Evolutionary conservation across 202 grass and related monocot species (phyloP), one percentile per base, ranked within the genome.

Genomic region (Zoysia matrella): DNA sequence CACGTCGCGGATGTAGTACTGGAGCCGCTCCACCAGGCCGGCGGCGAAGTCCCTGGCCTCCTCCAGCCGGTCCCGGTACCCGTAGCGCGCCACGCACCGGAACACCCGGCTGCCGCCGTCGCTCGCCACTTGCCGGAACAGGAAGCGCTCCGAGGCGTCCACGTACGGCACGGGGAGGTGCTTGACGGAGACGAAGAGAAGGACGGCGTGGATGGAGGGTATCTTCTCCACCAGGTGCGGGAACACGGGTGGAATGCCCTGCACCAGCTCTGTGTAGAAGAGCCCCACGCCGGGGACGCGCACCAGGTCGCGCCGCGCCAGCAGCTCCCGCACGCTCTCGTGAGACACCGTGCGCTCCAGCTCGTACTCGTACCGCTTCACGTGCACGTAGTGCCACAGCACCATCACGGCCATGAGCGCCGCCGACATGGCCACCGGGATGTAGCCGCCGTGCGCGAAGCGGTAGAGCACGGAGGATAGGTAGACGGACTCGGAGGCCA

Each of bases 311-410:
- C 54, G 39, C 0, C 71, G 61, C 8, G 51, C 68, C 13, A 79
- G 78, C 16, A 91, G 51, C 47, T 82, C 74, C 10, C 75, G 47
- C 69, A 88, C 65, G 11, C 11, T 45, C 43, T 79, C 86, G n/a
- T 49, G 11, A 39, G 86, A 81, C 51, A 88, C 86, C 44, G 83
- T 76, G 56, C 83, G 69, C 45, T 73, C 72, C 71, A 86, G 57
- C 83, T 91, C 90, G 80, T 83, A 49, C 73, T 57, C 7, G 86
- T 88, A 88, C 1, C 86, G 49, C 43, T 44, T 36, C 1, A 79
- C 82, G 79, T 91, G 86, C 45, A 91, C 89, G 79, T 91, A 91
- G 86, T 91, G 86, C 89, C 89, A 91, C 13, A 88, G 60, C 7
- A 44, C 69, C 89, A 91, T 91, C 10, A 86, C 14, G 0, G 64